Percentiles rank a stretch among this genome's conserved stretches.
These are phyloP conservation scores for Pelargonium exstipulatum DNA, from an alignment of 441 rosid species.

Conservation along the genomic window DNA sequence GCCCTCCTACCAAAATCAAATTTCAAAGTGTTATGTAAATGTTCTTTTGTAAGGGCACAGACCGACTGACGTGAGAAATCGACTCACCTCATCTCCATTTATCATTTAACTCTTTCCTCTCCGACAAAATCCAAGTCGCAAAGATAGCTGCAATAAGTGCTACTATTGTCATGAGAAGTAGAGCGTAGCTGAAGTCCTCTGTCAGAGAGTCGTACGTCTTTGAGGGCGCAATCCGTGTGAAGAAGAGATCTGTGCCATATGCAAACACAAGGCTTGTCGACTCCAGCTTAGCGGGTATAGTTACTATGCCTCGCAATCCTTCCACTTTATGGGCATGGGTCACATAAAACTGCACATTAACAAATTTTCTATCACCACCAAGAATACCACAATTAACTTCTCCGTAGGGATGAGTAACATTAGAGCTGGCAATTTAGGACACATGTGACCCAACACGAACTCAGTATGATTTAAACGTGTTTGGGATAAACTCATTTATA, in stretches of 20 bases:
- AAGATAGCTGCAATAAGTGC: conserved; percentile 83
- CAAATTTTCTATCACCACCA: not conserved
- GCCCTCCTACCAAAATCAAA: too few relatives aligned
- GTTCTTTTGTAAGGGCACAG: too few relatives aligned
- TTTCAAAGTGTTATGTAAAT: too few relatives aligned
- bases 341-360: conserved; percentile 60
- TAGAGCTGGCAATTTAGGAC: too few relatives aligned
- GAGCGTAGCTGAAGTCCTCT: conserved; percentile 91
- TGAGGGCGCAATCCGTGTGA: conserved; percentile 92
- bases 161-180: conserved; percentile 80
- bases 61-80: too few relatives aligned
- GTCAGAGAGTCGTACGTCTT: conserved; percentile 97
- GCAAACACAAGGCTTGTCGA: conserved; percentile 85
- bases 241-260: conserved; percentile 90
- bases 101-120: conserved; percentile 84
- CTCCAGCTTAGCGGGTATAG: conserved; percentile 92
- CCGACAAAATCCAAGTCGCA: conserved; percentile 79
- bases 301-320: conserved; percentile 71
- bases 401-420: not conserved
- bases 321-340: conserved; percentile 81
- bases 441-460: too few relatives aligned
- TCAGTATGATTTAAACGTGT: too few relatives aligned
- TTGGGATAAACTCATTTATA: too few relatives aligned
- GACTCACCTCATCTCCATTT: conserved; percentile 67
- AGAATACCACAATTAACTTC: not conserved